phyloP scores from a whole-genome alignment of 2,329 filamentous ascomycete genomes.

The Aspergillus carbonarius region DNA sequence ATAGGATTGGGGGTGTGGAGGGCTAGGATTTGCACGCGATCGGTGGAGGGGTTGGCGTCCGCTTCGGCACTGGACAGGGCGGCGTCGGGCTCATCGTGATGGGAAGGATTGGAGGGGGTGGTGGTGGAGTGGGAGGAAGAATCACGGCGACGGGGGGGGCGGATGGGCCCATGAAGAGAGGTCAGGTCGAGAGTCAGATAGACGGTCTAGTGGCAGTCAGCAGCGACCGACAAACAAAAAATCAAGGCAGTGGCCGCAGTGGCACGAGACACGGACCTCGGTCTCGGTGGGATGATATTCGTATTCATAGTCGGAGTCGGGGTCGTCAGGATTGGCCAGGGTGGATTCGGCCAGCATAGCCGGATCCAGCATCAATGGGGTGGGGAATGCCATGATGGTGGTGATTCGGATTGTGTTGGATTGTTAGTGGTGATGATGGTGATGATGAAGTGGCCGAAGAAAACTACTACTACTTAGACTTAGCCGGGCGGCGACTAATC shows the following conservation, averaged over 20 bases:
- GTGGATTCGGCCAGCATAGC: conserved; percentile 21
- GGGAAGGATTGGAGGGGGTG: conserved; percentile 11
- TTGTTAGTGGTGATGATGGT: neutral
- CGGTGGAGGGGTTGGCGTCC: conserved; percentile 20
- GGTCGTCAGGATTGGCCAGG: conserved; percentile 39
- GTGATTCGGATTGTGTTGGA: neutral
- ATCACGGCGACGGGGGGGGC: conserved; percentile 32
- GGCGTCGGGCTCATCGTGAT: conserved; percentile 32
- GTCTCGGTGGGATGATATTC: conserved; percentile 56
- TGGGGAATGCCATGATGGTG: conserved; percentile 6
- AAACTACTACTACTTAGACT: too few species aligned
- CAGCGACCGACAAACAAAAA: neutral
- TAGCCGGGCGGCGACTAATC: neutral
- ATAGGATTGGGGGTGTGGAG: conserved; percentile 74
- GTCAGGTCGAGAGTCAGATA: conserved; percentile 62
- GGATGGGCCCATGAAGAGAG: conserved; percentile 41
- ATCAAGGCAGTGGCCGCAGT: neutral
- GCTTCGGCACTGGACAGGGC: conserved; percentile 40
- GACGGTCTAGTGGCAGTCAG: conserved; percentile 46
- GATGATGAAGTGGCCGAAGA: neutral
- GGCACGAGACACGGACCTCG: conserved; percentile 40
- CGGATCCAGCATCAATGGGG: conserved; percentile 22
- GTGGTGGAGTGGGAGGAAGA: conserved; percentile 12
- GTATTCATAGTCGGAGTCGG: conserved; percentile 59
- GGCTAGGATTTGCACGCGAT: conserved; percentile 74